Base-by-base conservation (phyloP, 345 rosid species). In the Syzygium aromaticum region DNA sequence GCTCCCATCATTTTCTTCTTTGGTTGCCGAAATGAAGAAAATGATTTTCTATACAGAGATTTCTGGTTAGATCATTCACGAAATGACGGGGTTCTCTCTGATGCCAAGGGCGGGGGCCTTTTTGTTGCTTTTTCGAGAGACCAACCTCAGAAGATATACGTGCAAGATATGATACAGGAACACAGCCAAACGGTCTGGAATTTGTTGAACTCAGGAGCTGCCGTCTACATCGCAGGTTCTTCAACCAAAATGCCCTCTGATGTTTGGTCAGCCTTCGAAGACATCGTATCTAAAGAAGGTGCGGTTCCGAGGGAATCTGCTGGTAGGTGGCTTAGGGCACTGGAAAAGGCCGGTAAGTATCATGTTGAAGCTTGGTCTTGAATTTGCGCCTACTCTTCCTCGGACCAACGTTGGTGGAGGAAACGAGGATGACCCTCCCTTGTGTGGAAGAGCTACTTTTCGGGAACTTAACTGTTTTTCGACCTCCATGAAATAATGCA, bases 311-410 rank as follows among this genome's bases (percentile, higher is more conserved):
- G 77, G 90, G 98, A 93, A 84, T 82, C 91, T 27, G 98, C 96
- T 19, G 92, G 80, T 21, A 85, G 89, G 89, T 93, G 91, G 94
- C 92, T 98, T 27, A 93, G 92, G 91, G 93, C 93, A 85, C 86
- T 95, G 91, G 97, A 98, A 89, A 98, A 89, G 86, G 94, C 93
- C 27, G 96, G 99, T 30, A 95, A 90, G 86, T 96, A 96, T 93
- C 94, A 94, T 91, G 98, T 98, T 86, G 99, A 98, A 93, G 98
- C 98, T 87, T 98, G 99, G 99, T 93, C 98, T 78, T 97, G 92
- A 94, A 85, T 73, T 73, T 73, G 49, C 40, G 25, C 49, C 0
- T 1, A 1, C 80, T 33, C 25, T 1, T 73, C 46, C 46, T 67
- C 49, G 33, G 46, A 73, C 80, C 19, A 46, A 73, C 13, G 19